A percentile compares a stretch with the other conserved stretches of the same genome.
phyloP scores from a whole-genome alignment of 2,329 filamentous ascomycete species.

The Capronia coronata region DNA sequence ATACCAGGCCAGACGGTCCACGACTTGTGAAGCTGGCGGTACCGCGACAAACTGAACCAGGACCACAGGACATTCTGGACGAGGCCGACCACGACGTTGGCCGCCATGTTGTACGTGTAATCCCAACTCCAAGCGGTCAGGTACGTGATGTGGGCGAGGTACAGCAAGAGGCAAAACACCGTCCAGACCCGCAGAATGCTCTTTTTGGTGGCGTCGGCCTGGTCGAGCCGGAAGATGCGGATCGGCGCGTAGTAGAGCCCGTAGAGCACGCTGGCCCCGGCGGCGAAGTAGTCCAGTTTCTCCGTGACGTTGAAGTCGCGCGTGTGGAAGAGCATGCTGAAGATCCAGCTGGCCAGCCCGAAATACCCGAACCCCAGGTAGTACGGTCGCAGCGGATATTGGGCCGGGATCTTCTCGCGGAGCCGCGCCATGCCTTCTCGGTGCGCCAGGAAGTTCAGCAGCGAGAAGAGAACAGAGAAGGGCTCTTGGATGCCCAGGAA shows the following conservation, averaged over 20 bases:
- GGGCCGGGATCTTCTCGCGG: slow-evolving; percentile 60
- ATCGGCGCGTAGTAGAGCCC: slow-evolving; percentile 81
- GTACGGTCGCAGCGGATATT: slow-evolving; percentile 71
- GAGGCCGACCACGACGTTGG: slow-evolving; percentile 76
- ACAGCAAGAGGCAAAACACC: slow-evolving; percentile 61
- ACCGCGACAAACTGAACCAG: slow-evolving; percentile 70
- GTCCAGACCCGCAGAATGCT: slow-evolving; percentile 69
- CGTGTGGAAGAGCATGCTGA: slow-evolving; percentile 87
- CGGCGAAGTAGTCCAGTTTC: slow-evolving; percentile 92
- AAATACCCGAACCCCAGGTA: slow-evolving; percentile 75
- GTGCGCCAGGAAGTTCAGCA: slow-evolving; percentile 86
- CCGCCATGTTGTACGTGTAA: slow-evolving; percentile 97
- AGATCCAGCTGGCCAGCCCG: slow-evolving; percentile 76
- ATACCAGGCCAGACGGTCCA: slow-evolving; percentile 90
- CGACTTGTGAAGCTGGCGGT: slow-evolving; percentile 59
- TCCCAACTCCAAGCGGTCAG: slow-evolving; percentile 83
- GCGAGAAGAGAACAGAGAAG: slow-evolving; percentile 84
- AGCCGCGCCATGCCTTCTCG: slow-evolving; percentile 67
- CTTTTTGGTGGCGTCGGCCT: slow-evolving; percentile 43
- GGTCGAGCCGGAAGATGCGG: slow-evolving; percentile 75
- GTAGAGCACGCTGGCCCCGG: slow-evolving; percentile 83
- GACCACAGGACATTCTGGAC: slow-evolving; percentile 80
- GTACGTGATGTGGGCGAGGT: slow-evolving; percentile 71
- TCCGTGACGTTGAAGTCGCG: slow-evolving; percentile 81
- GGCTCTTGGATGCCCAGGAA: slow-evolving; percentile 92